These are phyloP conservation scores for Apophysomyces elegans DNA, from an alignment of 371 early-diverging fungal species.

Conservation along the genomic window DNA sequence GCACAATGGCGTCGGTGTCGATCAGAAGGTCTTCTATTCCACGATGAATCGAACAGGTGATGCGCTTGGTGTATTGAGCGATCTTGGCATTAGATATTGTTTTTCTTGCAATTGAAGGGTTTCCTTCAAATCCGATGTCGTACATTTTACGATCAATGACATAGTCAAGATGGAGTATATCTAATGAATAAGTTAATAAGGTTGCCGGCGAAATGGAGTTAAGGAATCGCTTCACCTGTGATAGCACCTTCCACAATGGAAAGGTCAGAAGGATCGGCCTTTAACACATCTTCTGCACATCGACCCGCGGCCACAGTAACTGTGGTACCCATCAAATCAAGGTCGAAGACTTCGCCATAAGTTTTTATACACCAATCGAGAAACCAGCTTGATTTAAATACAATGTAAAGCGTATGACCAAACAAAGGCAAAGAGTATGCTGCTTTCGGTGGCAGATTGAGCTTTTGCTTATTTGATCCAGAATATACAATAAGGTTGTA, in stretches of 20 bases:
- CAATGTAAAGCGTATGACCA: constrained; percentile 36
- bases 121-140: constrained; percentile 17
- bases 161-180: constrained; percentile 37
- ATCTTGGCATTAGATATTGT: constrained; percentile 26
- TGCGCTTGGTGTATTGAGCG: no score
- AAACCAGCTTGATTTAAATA: constrained; percentile 23
- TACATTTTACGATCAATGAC: constrained; percentile 25
- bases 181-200: constrained; percentile 10
- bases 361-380: constrained; percentile 37
- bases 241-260: constrained; percentile 28
- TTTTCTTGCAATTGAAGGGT: constrained; percentile 20
- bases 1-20: constrained; percentile 11
- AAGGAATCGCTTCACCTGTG: no score
- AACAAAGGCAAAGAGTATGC: constrained; percentile 35
- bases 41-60: constrained; percentile 13
- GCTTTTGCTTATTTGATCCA: no score
- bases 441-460: constrained; percentile 31
- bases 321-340: constrained; percentile 24
- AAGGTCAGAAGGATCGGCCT: constrained; percentile 33
- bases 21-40: constrained; percentile 19
- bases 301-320: constrained; percentile 33
- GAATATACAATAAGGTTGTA: no score
- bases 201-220: no score
- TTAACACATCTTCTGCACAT: constrained; percentile 34
- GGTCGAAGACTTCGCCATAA: constrained; percentile 41